Conservation (phyloP, 2,329 filamentous ascomycete genomes). For the Blastomyces percursus region DNA sequence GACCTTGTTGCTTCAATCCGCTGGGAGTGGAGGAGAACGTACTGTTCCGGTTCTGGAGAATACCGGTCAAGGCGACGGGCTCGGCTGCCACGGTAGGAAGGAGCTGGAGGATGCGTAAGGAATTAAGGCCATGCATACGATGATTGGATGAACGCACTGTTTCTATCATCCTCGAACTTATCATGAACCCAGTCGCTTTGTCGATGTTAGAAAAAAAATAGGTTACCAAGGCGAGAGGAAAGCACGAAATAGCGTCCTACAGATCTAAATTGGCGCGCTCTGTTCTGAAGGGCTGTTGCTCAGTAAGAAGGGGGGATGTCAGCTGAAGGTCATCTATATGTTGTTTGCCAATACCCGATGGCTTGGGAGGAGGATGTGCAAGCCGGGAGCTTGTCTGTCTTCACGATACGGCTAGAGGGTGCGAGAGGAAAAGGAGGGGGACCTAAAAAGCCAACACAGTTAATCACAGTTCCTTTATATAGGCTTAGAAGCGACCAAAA, state of each 20-base stretch:
- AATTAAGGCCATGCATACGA: conserved; percentile 7
- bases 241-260: conserved; percentile 20
- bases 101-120: conserved; percentile 25
- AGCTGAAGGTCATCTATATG: conserved; percentile 32
- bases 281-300: conserved; percentile 35
- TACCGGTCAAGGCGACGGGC: conserved; percentile 25
- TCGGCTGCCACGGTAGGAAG: conserved; percentile 35
- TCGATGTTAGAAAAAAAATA: not conserved
- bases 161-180: conserved; percentile 66
- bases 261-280: conserved; percentile 38
- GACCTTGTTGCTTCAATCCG: not conserved
- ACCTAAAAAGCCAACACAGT: conserved; percentile 22
- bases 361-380: conserved; percentile 2
- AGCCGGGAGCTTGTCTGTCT: conserved; percentile 12
- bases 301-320: conserved; percentile 29
- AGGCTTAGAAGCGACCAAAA: conserved; percentile 5
- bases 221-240: not conserved
- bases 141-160: conserved; percentile 27
- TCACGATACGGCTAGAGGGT: conserved; percentile 27
- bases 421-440: conserved; percentile 36
- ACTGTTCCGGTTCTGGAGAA: conserved; percentile 26
- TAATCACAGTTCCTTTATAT: conserved; percentile 13
- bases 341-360: conserved; percentile 16
- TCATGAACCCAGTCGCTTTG: conserved; percentile 87
- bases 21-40: conserved; percentile 14